These are phyloP conservation scores for Schwanniomyces polymorphus DNA, from an alignment of 805 yeast species.

Conservation along the genomic window DNA sequence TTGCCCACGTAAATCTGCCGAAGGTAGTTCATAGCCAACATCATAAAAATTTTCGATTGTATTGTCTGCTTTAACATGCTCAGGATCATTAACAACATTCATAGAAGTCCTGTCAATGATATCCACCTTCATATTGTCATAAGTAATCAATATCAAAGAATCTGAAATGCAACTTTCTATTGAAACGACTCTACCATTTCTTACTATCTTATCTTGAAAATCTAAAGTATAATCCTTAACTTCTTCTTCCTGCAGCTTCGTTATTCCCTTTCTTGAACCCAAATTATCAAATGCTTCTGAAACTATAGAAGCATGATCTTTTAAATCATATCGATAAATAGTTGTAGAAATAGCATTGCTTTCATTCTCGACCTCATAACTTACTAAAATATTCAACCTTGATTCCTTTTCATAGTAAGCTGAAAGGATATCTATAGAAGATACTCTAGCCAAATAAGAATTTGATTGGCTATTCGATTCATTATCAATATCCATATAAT, in stretches of 20 bases:
- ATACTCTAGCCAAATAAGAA: slow-evolving; percentile 10
- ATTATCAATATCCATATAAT: slow-evolving; percentile 6
- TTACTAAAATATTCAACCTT: slow-evolving; percentile 46
- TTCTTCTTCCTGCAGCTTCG: neutral
- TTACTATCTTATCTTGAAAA: slow-evolving; percentile 25
- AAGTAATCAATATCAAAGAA: slow-evolving; percentile 36
- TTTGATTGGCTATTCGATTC: slow-evolving; percentile 17
- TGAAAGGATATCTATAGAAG: slow-evolving; percentile 43
- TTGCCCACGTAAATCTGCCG: slow-evolving; percentile 17
- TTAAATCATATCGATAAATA: slow-evolving; percentile 28
- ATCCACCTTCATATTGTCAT: slow-evolving; percentile 47
- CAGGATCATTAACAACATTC: slow-evolving; percentile 16
- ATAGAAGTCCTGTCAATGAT: slow-evolving; percentile 39
- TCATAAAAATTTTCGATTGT: slow-evolving; percentile 46
- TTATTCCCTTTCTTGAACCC: slow-evolving; percentile 20
- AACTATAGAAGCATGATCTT: slow-evolving; percentile 19
- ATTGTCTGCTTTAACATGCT: neutral
- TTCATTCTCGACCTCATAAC: slow-evolving; percentile 28
- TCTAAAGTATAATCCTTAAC: slow-evolving; percentile 10
- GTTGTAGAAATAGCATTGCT: slow-evolving; percentile 13
- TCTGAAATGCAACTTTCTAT: slow-evolving; percentile 39
- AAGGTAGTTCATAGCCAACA: slow-evolving; percentile 53
- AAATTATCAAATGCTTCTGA: slow-evolving; percentile 31
- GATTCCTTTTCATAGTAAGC: slow-evolving; percentile 44
- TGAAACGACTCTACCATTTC: slow-evolving; percentile 26